These are phyloP conservation scores for Zychaea mexicana DNA, from an alignment of 371 early-diverging fungal genomes.

Conservation along the genomic window DNA sequence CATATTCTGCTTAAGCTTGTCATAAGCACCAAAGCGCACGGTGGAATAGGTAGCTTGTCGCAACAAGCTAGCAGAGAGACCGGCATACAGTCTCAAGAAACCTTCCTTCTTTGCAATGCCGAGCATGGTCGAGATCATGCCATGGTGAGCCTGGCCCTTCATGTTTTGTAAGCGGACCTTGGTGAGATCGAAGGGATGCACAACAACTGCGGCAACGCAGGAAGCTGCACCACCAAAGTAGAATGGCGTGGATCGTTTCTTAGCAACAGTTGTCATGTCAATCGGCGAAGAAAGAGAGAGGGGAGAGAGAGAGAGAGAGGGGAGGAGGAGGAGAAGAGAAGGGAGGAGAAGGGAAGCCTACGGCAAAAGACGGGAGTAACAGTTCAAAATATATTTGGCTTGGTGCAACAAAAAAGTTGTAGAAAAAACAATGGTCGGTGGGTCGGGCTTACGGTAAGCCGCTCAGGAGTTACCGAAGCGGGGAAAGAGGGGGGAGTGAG, in stretches of 20 bases:
- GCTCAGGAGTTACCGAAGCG: too few species aligned
- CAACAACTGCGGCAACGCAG: slow-evolving; percentile 59
- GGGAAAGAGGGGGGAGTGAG: too few species aligned
- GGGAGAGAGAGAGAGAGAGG: not conserved
- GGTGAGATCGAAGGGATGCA: slow-evolving; percentile 73
- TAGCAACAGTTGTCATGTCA: not conserved
- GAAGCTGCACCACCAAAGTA: slow-evolving; percentile 64
- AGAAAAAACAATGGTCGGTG: slow-evolving; percentile 1
- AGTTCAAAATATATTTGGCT: not conserved
- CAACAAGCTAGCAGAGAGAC: slow-evolving; percentile 63
- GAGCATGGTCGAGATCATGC: slow-evolving; percentile 44
- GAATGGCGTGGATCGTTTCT: slow-evolving; percentile 42
- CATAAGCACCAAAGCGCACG: slow-evolving; percentile 70
- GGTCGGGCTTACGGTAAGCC: not conserved
- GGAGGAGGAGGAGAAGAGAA: not conserved
- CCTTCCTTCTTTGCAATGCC: slow-evolving; percentile 41
- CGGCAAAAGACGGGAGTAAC: slow-evolving; percentile 3
- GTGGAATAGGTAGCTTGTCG: slow-evolving; percentile 76
- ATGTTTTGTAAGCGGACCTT: slow-evolving; percentile 72
- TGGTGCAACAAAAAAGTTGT: not conserved
- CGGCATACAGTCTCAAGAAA: slow-evolving; percentile 54
- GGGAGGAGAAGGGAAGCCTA: not conserved
- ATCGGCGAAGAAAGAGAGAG: not conserved
- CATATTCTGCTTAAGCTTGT: slow-evolving; percentile 42
- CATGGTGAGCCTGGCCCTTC: slow-evolving; percentile 25